Base-by-base conservation (phyloP, 768 basidiomycete genomes). In the Phlebiopsis flavidoalba region DNA sequence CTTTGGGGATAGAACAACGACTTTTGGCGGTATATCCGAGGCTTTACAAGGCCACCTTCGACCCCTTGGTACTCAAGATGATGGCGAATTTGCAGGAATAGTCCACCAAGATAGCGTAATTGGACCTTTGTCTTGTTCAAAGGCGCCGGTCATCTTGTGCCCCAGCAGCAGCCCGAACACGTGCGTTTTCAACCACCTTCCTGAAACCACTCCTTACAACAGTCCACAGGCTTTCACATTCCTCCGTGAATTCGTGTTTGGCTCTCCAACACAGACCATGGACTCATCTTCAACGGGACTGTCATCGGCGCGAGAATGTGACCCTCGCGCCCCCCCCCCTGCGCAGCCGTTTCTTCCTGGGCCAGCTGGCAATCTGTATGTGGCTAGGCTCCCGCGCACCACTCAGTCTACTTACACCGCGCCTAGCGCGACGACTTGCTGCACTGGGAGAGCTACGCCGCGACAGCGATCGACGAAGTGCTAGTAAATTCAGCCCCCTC, bases 11-110 rank as follows among this genome's bases (percentile, higher is more conserved):
- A 65, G 86, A 91, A 91, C 65, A n/a, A 89, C 88, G 24, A 89
- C 89, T 0, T 91, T 90, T 64, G 88, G 87, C 24, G 89, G 87
- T 6, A 84, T 85, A 84, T 85, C 47, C 87, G 83, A 71, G 89
- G 89, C 3, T 91, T 91, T 69, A 84, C 85, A 3, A 76, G 82
- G 50, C 77, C 80, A 59, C 89, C 89, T 0, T 79, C 84, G 1
- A 90, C 89, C 0, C 80, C 84, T 0, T 91, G 88, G 14, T n/a
- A 26, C 1, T n/a, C n/a, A n/a, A n/a, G 12, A 47, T 58, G 21
- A 4, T n/a, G 43, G 43, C 11, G 74, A 82, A 55, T 79, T 83
- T 58, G 86, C 83, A 0, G 89, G 89, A 0, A 84, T 89, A 31
- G 78, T 90, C 17, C 87, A 88, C 66, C 88, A 89, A 70, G 89